These are phyloP conservation scores for Nannizziopsis barbatae DNA, from an alignment of 2,329 filamentous ascomycete genomes.

Conservation along the genomic window DNA sequence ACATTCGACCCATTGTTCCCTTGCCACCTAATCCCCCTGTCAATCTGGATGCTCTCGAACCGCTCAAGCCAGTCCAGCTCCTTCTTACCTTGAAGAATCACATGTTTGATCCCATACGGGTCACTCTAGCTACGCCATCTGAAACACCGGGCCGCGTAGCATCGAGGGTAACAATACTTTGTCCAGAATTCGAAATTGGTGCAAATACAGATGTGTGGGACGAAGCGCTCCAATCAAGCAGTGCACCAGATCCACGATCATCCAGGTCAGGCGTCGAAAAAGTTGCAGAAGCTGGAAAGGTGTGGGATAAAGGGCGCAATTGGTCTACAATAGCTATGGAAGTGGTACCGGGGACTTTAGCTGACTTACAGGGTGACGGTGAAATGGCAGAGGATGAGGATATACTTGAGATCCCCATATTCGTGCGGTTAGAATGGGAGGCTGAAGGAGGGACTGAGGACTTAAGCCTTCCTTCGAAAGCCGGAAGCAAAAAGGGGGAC, in stretches of 20 bases:
- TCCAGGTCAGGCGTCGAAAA: slow-evolving; percentile 34
- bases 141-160: slow-evolving; percentile 65
- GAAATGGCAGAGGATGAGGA: slow-evolving; percentile 45
- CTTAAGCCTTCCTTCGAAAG: slow-evolving; percentile 22
- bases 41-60: slow-evolving; percentile 39
- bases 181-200: slow-evolving; percentile 86
- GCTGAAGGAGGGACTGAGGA: slow-evolving; percentile 43
- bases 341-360: slow-evolving; percentile 53
- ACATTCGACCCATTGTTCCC: slow-evolving; percentile 50
- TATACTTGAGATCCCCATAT: slow-evolving; percentile 80
- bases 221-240: slow-evolving; percentile 60
- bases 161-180: slow-evolving; percentile 79
- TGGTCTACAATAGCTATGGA: slow-evolving; percentile 93
- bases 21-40: slow-evolving; percentile 26
- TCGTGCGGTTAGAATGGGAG: slow-evolving; percentile 86
- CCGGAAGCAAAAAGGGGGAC: slow-evolving; percentile 31
- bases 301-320: slow-evolving; percentile 90
- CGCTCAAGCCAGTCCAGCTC: slow-evolving; percentile 55
- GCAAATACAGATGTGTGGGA: slow-evolving; percentile 93
- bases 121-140: slow-evolving; percentile 75
- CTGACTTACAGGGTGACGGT: slow-evolving; percentile 22
- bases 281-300: slow-evolving; percentile 74
- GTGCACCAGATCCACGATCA: slow-evolving; percentile 35
- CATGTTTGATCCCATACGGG: slow-evolving; percentile 78
- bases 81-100: slow-evolving; percentile 87